Evolutionary conservation across 2,329 filamentous ascomycete genomes (phyloP).

Genomic region (Pseudogymnoascus sp.): DNA sequence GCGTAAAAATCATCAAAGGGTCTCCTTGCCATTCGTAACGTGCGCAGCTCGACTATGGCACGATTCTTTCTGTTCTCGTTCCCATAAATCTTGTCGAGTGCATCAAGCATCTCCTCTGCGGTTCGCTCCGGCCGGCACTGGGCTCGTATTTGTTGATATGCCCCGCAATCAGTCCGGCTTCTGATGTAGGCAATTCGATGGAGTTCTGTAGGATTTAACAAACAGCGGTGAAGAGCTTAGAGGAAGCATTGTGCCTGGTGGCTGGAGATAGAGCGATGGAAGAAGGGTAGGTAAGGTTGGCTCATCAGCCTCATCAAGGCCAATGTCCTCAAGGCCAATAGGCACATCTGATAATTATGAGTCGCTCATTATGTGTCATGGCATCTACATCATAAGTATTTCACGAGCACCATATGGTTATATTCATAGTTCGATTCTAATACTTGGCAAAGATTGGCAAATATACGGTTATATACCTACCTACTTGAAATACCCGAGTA

Average conservation of each 20-base stretch:
- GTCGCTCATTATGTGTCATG: not conserved
- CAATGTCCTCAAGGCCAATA: not conserved
- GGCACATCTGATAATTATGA: not conserved
- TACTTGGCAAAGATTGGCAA: not conserved
- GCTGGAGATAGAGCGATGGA: not conserved
- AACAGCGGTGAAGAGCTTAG: too few relatives aligned
- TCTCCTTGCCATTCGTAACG: too few relatives aligned
- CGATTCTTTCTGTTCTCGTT: too few relatives aligned
- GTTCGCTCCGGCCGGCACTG: too few relatives aligned
- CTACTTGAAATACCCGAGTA: not conserved
- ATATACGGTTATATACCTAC: not conserved
- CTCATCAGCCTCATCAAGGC: not conserved
- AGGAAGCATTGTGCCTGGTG: not conserved
- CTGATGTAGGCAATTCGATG: too few relatives aligned
- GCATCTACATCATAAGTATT: not conserved
- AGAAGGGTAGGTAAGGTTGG: not conserved
- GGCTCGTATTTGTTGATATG: too few relatives aligned
- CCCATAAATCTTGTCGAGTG: too few relatives aligned
- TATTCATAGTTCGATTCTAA: not conserved
- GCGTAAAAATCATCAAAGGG: too few relatives aligned
- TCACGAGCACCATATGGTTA: not conserved
- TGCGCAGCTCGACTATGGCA: too few relatives aligned
- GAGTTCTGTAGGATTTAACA: too few relatives aligned
- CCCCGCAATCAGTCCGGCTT: too few relatives aligned
- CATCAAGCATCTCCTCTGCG: too few relatives aligned